Percentiles rank a stretch among this genome's conserved stretches.
phyloP scores from a whole-genome alignment of 2,329 filamentous ascomycete genomes.

The Triangularia verruculosa region DNA sequence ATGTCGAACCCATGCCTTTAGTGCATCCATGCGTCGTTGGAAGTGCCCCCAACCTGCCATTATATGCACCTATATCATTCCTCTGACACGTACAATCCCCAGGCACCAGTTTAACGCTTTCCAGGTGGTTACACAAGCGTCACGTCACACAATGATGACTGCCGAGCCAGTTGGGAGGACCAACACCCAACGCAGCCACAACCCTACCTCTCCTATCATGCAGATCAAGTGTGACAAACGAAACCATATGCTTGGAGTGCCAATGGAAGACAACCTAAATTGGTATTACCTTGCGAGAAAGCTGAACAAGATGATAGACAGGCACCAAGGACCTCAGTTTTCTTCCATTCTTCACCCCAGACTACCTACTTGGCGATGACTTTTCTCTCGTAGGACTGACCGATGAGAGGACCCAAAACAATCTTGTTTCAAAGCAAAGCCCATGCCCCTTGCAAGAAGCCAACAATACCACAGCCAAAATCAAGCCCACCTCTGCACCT shows the following conservation, averaged over 20 bases:
- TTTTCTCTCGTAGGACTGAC: no score
- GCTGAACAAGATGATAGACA: no score
- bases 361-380: no score
- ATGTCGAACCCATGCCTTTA: background rate
- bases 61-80: background rate
- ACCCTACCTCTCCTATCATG: background rate
- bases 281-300: background rate
- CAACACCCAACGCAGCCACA: background rate
- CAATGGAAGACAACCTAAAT: background rate
- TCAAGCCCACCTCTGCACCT: constrained; percentile 5
- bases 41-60: background rate
- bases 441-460: background rate
- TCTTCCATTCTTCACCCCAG: no score
- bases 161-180: background rate
- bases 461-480: background rate
- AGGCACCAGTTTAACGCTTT: background rate
- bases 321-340: no score
- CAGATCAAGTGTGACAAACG: background rate
- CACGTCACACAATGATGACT: background rate
- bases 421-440: background rate
- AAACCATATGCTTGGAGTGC: background rate
- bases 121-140: background rate
- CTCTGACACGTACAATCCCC: background rate
- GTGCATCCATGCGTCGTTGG: background rate
- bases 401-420: no score